Percentiles rank a stretch among this genome's conserved stretches.
phyloP scores from a whole-genome alignment of 176 grass and related monocot genomes.

The Oryza meridionalis region DNA sequence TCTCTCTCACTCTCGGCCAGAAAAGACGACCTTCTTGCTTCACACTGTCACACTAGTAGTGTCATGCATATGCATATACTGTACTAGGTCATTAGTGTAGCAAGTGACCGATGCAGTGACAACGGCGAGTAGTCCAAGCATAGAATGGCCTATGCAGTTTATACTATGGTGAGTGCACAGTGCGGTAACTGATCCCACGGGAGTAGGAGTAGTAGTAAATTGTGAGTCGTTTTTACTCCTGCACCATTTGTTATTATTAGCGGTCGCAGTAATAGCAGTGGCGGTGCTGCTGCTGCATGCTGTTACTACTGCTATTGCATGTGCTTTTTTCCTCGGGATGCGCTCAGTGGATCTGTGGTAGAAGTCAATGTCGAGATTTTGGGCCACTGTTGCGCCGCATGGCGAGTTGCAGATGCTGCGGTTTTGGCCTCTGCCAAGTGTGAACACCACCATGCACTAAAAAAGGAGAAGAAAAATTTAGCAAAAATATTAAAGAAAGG shows the following conservation, averaged over 20 bases:
- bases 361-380: constrained; percentile 20
- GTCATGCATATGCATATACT: background rate
- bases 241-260: background rate
- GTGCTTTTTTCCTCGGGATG: background rate
- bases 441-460: background rate
- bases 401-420: background rate
- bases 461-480: background rate
- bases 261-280: background rate
- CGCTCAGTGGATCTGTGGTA: background rate
- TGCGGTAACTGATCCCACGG: background rate
- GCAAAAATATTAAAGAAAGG: background rate
- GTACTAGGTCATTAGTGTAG: background rate
- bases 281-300: background rate
- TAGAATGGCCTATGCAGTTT: background rate
- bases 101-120: background rate
- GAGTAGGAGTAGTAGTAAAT: background rate
- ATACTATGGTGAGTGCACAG: background rate
- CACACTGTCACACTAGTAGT: background rate
- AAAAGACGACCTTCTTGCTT: background rate
- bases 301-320: background rate
- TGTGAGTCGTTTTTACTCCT: background rate
- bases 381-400: background rate
- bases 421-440: background rate
- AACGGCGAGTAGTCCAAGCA: background rate
- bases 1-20: background rate